Evolutionary conservation across 2,329 filamentous ascomycete species (phyloP), one percentile per base, ranked within the genome.

Genomic region (Fusarium duplospermum): DNA sequence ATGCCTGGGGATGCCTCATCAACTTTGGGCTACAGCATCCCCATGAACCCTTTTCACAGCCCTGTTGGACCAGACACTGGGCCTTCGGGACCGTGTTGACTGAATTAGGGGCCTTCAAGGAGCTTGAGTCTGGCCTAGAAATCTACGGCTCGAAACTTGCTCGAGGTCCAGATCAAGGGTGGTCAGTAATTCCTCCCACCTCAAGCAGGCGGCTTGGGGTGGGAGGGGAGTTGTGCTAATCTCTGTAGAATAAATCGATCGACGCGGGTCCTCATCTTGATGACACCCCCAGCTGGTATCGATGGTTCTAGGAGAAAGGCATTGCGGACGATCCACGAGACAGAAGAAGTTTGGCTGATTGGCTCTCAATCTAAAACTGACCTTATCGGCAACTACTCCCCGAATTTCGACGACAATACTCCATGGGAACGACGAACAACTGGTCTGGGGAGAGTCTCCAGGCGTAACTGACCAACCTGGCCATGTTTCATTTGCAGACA

Each of bases 41-140:
- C 78, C 9, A 74, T 80, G 71, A 75, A 72, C 27, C 61, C 73
- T 6, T 80, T 77, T 33, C 71, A 77, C 35, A 72, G 74, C 38
- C 57, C 71, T 4, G 63, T 71, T 42, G 67, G 71, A 16, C 69
- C 69, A 20, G 72, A 70, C 16, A 65, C 76, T 52, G 74, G 73
- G n/a, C 72, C 70, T 6, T 54, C 60, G n/a, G 72, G 74, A 27
- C 72, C 76, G 13, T 78, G 71, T 71, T 80, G 73, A 80, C 66
- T 70, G 47, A 52, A 62, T 63, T 42, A 59, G 31, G 65, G 62
- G 42, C 58, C 52, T 67, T 38, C 58, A 64, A 54, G 36, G 35
- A 61, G 64, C 35, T 67, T 67, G 68, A 56, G 42, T 31, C 50
- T 50, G 57, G 38, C 36, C 52, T 33, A 47, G 42, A 35, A 36